Base-by-base conservation (phyloP, 192 early-diverging fungal species). In the Linnemannia hyalina region DNA sequence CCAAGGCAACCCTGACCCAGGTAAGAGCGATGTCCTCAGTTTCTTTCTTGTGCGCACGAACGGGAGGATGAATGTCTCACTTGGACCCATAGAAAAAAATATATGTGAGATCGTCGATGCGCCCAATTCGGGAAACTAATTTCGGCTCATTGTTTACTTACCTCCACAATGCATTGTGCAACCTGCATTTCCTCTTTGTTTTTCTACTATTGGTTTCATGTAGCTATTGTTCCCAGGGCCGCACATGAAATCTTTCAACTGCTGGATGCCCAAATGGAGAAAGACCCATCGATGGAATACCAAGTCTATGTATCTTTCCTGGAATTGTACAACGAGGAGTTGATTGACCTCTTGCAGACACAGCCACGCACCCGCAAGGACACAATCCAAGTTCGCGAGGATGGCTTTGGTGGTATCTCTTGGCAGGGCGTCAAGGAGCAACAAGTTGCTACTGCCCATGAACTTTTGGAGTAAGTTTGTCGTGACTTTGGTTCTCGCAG, bases 301-400 rank as follows among this genome's bases (percentile, higher is more conserved):
- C 90, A 93, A 76, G 88, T 93, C 36, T 89, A 77, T 47, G 95
- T 98, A 9, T 97, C 97, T 11, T 99, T 98, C 87, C 76, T 99
- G 52, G 98, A 99, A 88, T 88, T 98, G n/a, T 97, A 99, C 89
- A 99, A 99, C 89, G 98, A 99, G 82, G 97, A 99, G 70, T 89
- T 98, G 49, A 95, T 96, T 26, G 98, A 99, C 82, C 90, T 99
- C 26, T 89, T 98, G 35, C 88, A 89, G 40, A 83, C 87, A 22
- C 82, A 80, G 47, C 85, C 73, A 15, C 86, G 80, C 20, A 77
- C 73, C 47, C 80, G 89, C 26, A 81, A 83, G 68, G 72, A 82
- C n/a, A 65, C 80, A 35, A 78, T 88, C 70, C 42, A 91, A 91
- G 70, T 99, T 40, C 91, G 97, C 73, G 95, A 96, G 73, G 98